These are phyloP conservation scores for Hypoxylon sp. DNA, from an alignment of 2,329 filamentous ascomycete genomes.

Conservation along the genomic window DNA sequence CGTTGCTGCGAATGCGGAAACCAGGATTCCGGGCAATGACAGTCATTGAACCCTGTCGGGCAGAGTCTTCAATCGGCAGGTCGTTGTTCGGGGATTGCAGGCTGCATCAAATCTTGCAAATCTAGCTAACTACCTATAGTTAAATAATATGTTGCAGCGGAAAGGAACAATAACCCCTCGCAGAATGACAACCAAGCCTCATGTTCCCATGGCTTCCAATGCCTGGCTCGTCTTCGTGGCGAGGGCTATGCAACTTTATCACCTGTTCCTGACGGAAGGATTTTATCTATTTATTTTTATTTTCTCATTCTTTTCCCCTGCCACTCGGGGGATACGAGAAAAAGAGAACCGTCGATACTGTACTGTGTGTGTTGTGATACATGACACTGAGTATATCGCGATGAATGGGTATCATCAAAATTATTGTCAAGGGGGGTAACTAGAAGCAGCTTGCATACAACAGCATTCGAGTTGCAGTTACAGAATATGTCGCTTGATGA, in stretches of 20 bases:
- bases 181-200: slow-evolving; percentile 43
- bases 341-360: slow-evolving; percentile 17
- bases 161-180: slow-evolving; percentile 43
- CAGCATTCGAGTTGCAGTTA: slow-evolving; percentile 21
- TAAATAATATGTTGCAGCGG: slow-evolving; percentile 34
- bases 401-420: slow-evolving; percentile 31
- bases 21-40: slow-evolving; percentile 41
- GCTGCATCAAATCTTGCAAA: slow-evolving; percentile 42
- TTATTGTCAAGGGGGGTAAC: slow-evolving; percentile 22
- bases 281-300: not conserved
- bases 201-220: slow-evolving; percentile 38
- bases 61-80: slow-evolving; percentile 47
- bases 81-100: slow-evolving; percentile 36
- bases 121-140: slow-evolving; percentile 32
- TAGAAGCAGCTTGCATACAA: slow-evolving; percentile 17
- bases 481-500: slow-evolving; percentile 26
- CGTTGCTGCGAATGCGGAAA: slow-evolving; percentile 38
- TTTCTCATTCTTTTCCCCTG: not conserved
- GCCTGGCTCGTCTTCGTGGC: slow-evolving; percentile 22
- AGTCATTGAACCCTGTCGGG: slow-evolving; percentile 37
- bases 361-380: slow-evolving; percentile 30
- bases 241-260: slow-evolving; percentile 35
- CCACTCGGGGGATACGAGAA: not conserved
- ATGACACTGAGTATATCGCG: slow-evolving; percentile 25
- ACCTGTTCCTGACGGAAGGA: slow-evolving; percentile 31